Evolutionary conservation across 441 rosid species (phyloP), one percentile per base, ranked within the genome.

Genomic region (Pelargonium citronellum): DNA sequence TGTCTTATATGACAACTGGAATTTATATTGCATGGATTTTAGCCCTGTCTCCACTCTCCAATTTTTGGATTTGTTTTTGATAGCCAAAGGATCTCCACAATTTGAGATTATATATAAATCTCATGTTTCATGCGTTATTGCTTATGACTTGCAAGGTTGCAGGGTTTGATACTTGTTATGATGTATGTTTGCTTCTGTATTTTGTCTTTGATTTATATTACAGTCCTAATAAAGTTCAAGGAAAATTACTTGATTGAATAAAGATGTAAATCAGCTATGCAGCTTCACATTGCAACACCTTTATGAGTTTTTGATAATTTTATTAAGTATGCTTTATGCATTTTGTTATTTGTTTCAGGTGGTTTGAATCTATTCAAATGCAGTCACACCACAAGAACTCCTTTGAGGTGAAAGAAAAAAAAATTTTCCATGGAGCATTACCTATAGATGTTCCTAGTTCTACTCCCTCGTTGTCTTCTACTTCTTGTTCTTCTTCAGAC

Each of bases 401-500:
- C 47, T 43, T 43, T 43, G 47, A 49, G 57, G 57, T 8, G 57
- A 49, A 49, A 11, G 57, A 16, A 49, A 3, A 49, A 49, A 13
- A 10, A 12, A 1, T 49, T 3, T 49, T 49, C 57, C 57, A 49
- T 49, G 3, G 16, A 49, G 5, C n/a, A 49, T 49, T 10, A 20
- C 74, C 78, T n/a, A 15, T 75, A 71, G 78, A 74, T 24, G 60
- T 79, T 75, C 71, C 82, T 60, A 22, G 24, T 22, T 22, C 24
- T 22, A 22, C 24, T 22, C 24, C 24, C 24, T 22, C 24, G 24
- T 22, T 22, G 24, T 22, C 24, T 22, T 67, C 84, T 30, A 71
- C 82, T 27, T 64, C 83, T 5, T 7, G 27, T 30, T 77, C 81
- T 15, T 68, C 78, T 57, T 46, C 69, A 49, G 84, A 61, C n/a